These are phyloP conservation scores for Fusarium mundagurra DNA, from an alignment of 2,329 filamentous ascomycete genomes.

Conservation along the genomic window DNA sequence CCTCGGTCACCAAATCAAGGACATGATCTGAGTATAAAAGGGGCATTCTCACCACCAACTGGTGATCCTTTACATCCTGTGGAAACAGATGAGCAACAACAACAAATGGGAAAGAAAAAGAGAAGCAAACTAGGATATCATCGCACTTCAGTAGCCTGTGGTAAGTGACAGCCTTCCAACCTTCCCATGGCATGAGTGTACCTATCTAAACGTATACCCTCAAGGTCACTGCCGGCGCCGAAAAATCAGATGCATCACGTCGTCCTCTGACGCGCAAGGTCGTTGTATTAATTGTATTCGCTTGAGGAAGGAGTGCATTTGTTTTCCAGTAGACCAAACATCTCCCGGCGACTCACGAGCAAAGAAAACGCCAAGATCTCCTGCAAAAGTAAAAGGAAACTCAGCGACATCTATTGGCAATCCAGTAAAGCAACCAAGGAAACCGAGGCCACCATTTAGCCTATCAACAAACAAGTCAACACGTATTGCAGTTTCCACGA, in stretches of 20 bases:
- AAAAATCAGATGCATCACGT: not conserved
- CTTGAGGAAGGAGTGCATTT: not conserved
- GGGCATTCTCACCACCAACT: not conserved
- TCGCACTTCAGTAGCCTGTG: not conserved
- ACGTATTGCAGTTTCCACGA: not conserved
- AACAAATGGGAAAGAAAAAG: not conserved
- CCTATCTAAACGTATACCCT: not conserved
- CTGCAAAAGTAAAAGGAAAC: not conserved
- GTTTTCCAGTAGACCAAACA: not conserved
- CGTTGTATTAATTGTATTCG: not conserved
- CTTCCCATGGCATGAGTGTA: not conserved
- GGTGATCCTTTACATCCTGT: not conserved
- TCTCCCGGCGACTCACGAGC: not conserved
- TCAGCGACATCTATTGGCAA: not conserved
- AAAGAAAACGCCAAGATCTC: not conserved
- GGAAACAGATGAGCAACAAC: not conserved
- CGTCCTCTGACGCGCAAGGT: not conserved
- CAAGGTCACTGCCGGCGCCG: not conserved
- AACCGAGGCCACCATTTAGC: not conserved
- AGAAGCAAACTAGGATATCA: not conserved
- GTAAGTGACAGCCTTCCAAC: not conserved
- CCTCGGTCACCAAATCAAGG: not conserved
- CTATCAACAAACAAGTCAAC: not conserved
- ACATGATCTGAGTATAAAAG: not conserved
- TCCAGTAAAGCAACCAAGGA: not conserved